Percentiles rank a stretch among this genome's conserved stretches.
Conservation (phyloP, 1,139 yeast genomes). For the Suhomyces guaymorum region DNA sequence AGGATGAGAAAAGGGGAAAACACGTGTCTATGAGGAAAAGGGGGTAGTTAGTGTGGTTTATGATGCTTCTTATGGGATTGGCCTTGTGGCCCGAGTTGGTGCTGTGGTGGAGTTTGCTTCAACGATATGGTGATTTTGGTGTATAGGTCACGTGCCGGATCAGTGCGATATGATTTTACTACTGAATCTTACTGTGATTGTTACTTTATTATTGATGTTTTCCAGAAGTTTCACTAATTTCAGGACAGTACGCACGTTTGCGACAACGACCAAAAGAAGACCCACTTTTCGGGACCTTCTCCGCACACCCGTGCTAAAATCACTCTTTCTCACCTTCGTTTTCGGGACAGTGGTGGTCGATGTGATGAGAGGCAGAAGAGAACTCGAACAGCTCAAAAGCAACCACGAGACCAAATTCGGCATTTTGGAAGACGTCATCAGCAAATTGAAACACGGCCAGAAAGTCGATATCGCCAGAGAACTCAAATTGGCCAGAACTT, state of each 20-base stretch:
- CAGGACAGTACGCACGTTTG: not conserved
- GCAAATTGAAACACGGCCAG: slow-evolving; percentile 32
- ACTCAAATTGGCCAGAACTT: slow-evolving; percentile 38
- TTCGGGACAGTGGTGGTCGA: slow-evolving; percentile 46
- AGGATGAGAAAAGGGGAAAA: not conserved
- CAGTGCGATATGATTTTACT: not conserved
- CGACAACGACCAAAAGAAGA: slow-evolving; percentile 3
- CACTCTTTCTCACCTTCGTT: slow-evolving; percentile 38
- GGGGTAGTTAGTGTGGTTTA: too few species aligned
- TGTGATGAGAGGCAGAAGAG: slow-evolving; percentile 36
- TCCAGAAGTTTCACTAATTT: too few species aligned
- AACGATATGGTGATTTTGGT: too few species aligned
- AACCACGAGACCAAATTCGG: slow-evolving; percentile 35
- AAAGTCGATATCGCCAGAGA: slow-evolving; percentile 41
- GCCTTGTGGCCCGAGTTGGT: too few species aligned
- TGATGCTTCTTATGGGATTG: too few species aligned
- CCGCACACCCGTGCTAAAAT: slow-evolving; percentile 39
- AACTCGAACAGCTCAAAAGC: slow-evolving; percentile 31
- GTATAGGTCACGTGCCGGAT: too few species aligned
- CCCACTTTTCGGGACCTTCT: slow-evolving; percentile 19
- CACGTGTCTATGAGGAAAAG: too few species aligned
- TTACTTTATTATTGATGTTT: too few species aligned
- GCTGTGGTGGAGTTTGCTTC: too few species aligned
- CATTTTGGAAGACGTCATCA: slow-evolving; percentile 34
- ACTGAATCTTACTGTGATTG: too few species aligned